Base-by-base conservation (phyloP, 352 stramenopile genomes). In the Phytopythium boreale region DNA sequence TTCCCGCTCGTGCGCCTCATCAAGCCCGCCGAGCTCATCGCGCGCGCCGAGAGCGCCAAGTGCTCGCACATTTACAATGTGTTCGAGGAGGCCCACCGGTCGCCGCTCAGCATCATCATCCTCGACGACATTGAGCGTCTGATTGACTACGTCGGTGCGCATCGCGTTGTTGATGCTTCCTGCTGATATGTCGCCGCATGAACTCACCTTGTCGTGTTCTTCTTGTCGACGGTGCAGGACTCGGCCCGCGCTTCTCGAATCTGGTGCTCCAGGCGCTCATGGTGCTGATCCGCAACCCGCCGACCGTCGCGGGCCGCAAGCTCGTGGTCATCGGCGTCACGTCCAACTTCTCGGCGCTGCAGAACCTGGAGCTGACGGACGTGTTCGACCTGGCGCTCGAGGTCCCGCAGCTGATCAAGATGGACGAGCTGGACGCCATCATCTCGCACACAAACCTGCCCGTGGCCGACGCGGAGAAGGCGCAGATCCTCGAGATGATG, bases 81-180 rank as follows among this genome's bases (percentile, higher is more conserved):
- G 20, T 98, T 98, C 64, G 88, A 99, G 69, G 97, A 99, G 79
- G 97, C 97, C 7, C 99, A 99, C 79, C 98, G 98, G 70, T 98
- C 94, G 44, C 89, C 97, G 1, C 81, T 99, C 14, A 98, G 96
- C 24, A 93, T 99, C 64, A 99, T 99, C 77, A 97, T 99, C 63
- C 92, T 99, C 50, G 98, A 99, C 79, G 97, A 99, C 75, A 97
- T 99, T 67, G 98, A 99, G 80, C 93, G 98, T 20, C 87, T 99
- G 44, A 98, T 99, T 74, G 97, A 99, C 72, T 99, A 93, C 58
- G 87, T 93, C 70, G 87, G 84, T 90, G 66, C 61, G 82, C 14
- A 41, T 51, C 52, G 29, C 29, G 29, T 43, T 19, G 17, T 56
- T n/a, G 44, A 2, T 61, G 22, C 7, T 49, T 17, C 11, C 15